Conservation (phyloP, 2,329 filamentous ascomycete genomes). For the Exophiala mesophila region DNA sequence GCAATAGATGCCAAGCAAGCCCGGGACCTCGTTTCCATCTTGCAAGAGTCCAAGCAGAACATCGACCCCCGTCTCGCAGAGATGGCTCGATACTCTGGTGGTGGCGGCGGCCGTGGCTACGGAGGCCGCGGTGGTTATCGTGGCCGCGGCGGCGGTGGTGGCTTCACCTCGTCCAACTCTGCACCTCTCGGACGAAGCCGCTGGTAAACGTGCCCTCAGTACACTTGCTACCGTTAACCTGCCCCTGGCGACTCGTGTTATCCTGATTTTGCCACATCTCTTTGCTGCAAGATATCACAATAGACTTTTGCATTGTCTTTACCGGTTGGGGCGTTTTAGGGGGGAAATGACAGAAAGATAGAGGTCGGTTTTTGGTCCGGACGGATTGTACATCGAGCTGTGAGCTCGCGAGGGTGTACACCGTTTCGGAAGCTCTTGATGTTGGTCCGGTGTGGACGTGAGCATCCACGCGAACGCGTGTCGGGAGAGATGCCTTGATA, state of each 20-base stretch:
- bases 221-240: too few species aligned
- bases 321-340: too few species aligned
- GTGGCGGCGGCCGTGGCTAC: slow-evolving; percentile 64
- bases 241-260: not conserved
- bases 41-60: slow-evolving; percentile 95
- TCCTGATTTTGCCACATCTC: not conserved
- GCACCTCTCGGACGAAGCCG: slow-evolving; percentile 53
- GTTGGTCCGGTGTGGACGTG: too few species aligned
- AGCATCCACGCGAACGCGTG: too few species aligned
- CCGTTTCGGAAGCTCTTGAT: too few species aligned
- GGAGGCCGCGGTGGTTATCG: slow-evolving; percentile 64
- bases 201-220: too few species aligned
- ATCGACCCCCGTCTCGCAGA: slow-evolving; percentile 93
- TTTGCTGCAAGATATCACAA: not conserved
- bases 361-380: too few species aligned
- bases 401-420: too few species aligned
- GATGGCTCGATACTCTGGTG: slow-evolving; percentile 89
- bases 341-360: too few species aligned
- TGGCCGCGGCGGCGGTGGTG: slow-evolving; percentile 46
- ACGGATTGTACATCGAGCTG: too few species aligned
- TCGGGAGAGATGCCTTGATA: too few species aligned
- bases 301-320: not conserved
- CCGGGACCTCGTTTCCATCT: slow-evolving; percentile 88
- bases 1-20: slow-evolving; percentile 79
- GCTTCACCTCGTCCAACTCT: slow-evolving; percentile 54